Conservation (phyloP, 345 rosid species). For the Ceriops decandra region DNA sequence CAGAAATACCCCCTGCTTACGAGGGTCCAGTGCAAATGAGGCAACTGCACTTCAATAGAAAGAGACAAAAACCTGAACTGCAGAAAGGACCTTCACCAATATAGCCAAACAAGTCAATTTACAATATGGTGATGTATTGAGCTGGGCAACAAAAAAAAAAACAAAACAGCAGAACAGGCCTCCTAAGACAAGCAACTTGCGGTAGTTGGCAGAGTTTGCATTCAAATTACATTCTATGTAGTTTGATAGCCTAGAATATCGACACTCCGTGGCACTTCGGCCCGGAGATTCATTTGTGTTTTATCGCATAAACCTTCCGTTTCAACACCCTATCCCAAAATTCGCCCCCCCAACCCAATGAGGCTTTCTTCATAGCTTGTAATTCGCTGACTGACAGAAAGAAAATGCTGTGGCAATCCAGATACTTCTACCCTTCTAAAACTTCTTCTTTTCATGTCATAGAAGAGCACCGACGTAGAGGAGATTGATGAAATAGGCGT, state of each 20-base stretch:
- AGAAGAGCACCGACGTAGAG: not conserved
- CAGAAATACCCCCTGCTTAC: too few species aligned
- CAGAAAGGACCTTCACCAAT: too few species aligned
- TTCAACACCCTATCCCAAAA: not conserved
- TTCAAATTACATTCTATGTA: not conserved
- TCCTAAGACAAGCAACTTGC: not conserved
- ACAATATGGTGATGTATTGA: not conserved
- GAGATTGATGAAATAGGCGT: not conserved
- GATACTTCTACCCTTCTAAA: not conserved
- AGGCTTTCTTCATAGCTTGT: conserved; percentile 1
- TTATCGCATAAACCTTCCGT: not conserved
- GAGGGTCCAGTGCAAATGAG: too few species aligned
- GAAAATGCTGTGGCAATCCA: not conserved
- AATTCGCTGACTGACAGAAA: not conserved
- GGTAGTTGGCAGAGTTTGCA: not conserved
- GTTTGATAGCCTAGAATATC: not conserved
- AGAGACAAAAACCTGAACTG: too few species aligned
- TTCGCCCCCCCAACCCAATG: not conserved
- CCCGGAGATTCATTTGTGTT: not conserved
- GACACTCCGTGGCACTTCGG: not conserved
- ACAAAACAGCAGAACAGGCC: not conserved
- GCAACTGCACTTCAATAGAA: too few species aligned
- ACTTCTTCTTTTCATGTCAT: not conserved
- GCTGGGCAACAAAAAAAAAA: too few species aligned
- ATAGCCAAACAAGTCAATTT: not conserved